Percentiles rank a stretch among this genome's conserved stretches.
phyloP scores from a whole-genome alignment of 352 stramenopile species.

The Phytophthora tubulina region DNA sequence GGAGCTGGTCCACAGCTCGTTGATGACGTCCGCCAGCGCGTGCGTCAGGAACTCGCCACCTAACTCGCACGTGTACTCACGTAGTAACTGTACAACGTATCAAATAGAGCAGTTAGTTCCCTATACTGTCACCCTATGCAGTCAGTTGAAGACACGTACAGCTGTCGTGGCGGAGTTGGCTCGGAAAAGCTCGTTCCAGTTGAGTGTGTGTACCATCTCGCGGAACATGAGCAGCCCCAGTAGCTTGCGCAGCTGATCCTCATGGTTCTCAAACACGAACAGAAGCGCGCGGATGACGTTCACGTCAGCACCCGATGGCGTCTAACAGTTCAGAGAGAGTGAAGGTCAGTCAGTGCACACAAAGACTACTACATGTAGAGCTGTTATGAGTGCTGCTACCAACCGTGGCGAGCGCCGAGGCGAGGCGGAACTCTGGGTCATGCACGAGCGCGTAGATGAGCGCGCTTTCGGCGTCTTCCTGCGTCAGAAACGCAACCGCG shows the following conservation, averaged over 20 bases:
- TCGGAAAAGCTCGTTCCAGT: conserved; percentile 88
- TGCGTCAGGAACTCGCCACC: conserved; percentile 72
- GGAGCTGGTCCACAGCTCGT: conserved; percentile 55
- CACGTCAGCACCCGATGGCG: conserved; percentile 50
- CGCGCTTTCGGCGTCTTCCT: conserved; percentile 72
- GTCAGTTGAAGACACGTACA: conserved; percentile 36
- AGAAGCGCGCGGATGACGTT: conserved; percentile 74
- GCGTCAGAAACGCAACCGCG: conserved; percentile 72
- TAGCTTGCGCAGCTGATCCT: conserved; percentile 78
- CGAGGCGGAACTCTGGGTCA: conserved; percentile 79
- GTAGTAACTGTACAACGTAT: conserved; percentile 51
- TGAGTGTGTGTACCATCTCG: conserved; percentile 81
- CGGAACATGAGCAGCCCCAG: conserved; percentile 77
- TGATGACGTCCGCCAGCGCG: conserved; percentile 62
- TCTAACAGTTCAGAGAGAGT: conserved; percentile 21
- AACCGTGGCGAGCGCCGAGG: conserved; percentile 63
- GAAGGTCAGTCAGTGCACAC: background rate
- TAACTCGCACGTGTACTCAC: conserved; percentile 82
- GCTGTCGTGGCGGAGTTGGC: conserved; percentile 81
- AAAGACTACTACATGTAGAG: too few species aligned
- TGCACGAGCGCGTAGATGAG: conserved; percentile 83
- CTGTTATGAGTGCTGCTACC: too few species aligned
- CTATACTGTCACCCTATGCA: conserved; percentile 18
- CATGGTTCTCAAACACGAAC: conserved; percentile 78
- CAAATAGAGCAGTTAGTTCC: background rate